Conservation (phyloP, 768 basidiomycete species). For the Leccinum disarticulatum region DNA sequence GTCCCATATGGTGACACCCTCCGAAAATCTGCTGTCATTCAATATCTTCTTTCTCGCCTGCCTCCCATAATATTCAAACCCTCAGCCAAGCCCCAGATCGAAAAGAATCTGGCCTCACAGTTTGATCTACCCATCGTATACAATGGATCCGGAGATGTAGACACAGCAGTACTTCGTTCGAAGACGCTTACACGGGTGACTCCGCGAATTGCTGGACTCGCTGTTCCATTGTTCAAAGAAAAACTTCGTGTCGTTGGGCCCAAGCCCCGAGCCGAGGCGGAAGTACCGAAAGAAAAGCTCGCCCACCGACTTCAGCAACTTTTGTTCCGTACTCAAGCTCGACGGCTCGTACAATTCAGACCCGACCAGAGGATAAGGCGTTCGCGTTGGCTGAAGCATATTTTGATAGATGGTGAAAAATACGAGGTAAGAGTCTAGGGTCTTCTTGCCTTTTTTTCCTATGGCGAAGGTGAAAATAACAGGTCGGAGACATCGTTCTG, state of each 20-base stretch:
- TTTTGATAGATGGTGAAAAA: constrained; percentile 42
- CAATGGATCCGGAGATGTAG: constrained; percentile 41
- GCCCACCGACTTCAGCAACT: constrained; percentile 21
- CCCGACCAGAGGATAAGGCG: constrained; percentile 36
- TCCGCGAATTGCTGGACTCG: constrained; percentile 52
- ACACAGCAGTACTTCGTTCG: constrained; percentile 57
- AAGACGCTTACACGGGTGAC: constrained; percentile 64
- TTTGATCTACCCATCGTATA: constrained; percentile 5
- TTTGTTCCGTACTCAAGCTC: constrained; percentile 17
- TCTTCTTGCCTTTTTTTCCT: background rate
- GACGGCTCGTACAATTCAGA: constrained; percentile 19
- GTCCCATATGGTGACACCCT: constrained; percentile 21
- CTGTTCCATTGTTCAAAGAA: constrained; percentile 53
- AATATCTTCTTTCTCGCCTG: constrained; percentile 14
- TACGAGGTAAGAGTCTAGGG: constrained; percentile 40
- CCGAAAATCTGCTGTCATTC: constrained; percentile 21
- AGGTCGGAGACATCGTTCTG: constrained; percentile 67
- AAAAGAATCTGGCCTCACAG: background rate
- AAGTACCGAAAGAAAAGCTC: constrained; percentile 13
- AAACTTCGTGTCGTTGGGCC: constrained; percentile 53
- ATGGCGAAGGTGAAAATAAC: constrained; percentile 2
- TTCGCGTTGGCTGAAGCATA: constrained; percentile 38
- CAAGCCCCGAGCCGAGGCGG: constrained; percentile 25
- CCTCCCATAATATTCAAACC: constrained; percentile 16
- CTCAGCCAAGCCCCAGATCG: constrained; percentile 1